phyloP scores from a whole-genome alignment of 306 rosid species.

The Abrus pulchellus region DNA sequence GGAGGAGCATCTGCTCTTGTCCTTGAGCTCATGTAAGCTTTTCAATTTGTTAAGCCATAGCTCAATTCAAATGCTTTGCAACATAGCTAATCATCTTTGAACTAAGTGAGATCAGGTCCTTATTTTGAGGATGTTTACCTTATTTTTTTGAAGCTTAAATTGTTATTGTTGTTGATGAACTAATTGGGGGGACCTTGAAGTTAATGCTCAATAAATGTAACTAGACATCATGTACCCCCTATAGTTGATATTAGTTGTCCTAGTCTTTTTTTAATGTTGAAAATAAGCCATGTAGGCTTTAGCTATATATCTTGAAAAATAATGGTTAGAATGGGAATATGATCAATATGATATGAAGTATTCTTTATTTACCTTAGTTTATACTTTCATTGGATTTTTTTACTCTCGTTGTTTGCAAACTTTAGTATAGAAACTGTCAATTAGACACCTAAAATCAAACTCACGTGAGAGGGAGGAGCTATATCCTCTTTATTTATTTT shows the following conservation, averaged over 20 bases:
- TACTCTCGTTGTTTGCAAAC: background rate
- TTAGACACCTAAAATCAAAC: background rate
- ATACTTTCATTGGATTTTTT: background rate
- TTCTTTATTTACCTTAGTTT: slow-evolving; percentile 1
- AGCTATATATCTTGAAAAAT: slow-evolving; percentile 19
- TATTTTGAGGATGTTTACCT: slow-evolving; percentile 1
- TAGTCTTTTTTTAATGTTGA: background rate
- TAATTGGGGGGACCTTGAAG: background rate
- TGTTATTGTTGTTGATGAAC: background rate
- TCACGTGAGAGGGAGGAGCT: background rate
- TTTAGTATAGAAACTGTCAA: background rate
- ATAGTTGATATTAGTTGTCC: background rate
- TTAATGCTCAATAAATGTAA: slow-evolving; percentile 17
- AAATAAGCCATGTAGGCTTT: background rate
- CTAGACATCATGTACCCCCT: background rate
- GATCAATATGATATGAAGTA: background rate
- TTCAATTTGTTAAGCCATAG: slow-evolving; percentile 39
- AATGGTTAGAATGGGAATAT: background rate
- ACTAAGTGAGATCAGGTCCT: background rate
- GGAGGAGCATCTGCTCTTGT: slow-evolving; percentile 98
- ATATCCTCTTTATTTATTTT: no score
- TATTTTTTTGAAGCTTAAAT: background rate
- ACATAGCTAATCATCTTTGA: slow-evolving; percentile 18
- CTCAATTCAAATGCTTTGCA: background rate
- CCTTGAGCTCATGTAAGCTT: slow-evolving; percentile 79